Percentiles rank a stretch among this genome's conserved stretches.
Conservation (phyloP, 768 basidiomycete species). For the Nevesoporus exiguus region DNA sequence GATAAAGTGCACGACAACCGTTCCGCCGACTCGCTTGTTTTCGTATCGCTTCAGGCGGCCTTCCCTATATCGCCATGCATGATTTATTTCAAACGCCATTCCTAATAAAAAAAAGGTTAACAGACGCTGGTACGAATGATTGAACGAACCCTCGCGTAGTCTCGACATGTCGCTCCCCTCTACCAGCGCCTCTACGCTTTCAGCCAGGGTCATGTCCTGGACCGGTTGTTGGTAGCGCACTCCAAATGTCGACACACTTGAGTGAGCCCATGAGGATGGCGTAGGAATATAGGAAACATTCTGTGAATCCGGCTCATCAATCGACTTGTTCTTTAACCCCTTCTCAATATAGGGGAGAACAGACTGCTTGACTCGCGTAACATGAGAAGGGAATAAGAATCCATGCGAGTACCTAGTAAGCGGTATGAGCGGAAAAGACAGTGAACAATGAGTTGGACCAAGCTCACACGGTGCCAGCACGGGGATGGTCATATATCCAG, state of each 20-base stretch:
- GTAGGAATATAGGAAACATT: slow-evolving; percentile 33
- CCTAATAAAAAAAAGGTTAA: slow-evolving; percentile 34
- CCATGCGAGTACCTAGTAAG: slow-evolving; percentile 86
- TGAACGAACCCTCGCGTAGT: slow-evolving; percentile 55
- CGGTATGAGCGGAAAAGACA: slow-evolving; percentile 2
- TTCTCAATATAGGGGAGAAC: slow-evolving; percentile 53
- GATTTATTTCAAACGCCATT: slow-evolving; percentile 53
- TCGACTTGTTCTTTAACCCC: slow-evolving; percentile 35
- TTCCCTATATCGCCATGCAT: slow-evolving; percentile 73
- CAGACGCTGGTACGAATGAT: neutral
- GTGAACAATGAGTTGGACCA: neutral
- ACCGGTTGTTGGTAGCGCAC: slow-evolving; percentile 69
- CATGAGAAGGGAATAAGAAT: slow-evolving; percentile 90
- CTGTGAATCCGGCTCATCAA: slow-evolving; percentile 21
- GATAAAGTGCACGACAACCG: slow-evolving; percentile 94
- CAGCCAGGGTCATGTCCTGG: slow-evolving; percentile 55
- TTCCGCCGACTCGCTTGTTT: slow-evolving; percentile 78
- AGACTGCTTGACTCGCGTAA: slow-evolving; percentile 57
- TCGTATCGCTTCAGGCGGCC: slow-evolving; percentile 63
- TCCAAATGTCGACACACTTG: slow-evolving; percentile 85
- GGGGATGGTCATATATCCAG: slow-evolving; percentile 98
- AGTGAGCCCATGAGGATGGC: slow-evolving; percentile 68
- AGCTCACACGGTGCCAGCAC: slow-evolving; percentile 86
- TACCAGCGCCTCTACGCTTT: slow-evolving; percentile 88
- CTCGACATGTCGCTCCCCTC: slow-evolving; percentile 87